A percentile compares a stretch with the other conserved stretches of the same genome.
These are phyloP conservation scores for Tulasnella sp. DNA, from an alignment of 768 basidiomycete species.

Conservation along the genomic window DNA sequence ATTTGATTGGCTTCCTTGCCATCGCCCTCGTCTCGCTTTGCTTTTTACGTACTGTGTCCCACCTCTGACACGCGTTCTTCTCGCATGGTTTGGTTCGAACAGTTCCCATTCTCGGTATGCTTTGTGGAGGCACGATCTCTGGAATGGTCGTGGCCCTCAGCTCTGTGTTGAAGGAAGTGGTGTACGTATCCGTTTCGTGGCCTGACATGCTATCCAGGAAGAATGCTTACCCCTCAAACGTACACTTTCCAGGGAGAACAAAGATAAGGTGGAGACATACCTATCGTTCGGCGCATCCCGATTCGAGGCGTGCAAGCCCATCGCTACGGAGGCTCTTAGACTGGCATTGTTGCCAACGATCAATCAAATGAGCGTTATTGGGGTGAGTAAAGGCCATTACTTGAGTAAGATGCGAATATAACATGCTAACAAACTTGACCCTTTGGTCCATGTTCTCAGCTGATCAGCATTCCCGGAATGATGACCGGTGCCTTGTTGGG, in stretches of 20 bases:
- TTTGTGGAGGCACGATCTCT: slow-evolving; percentile 69
- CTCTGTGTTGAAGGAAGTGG: slow-evolving; percentile 63
- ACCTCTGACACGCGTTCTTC: neutral
- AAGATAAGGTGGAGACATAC: slow-evolving; percentile 76
- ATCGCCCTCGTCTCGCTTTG: too few relatives aligned
- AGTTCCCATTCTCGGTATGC: slow-evolving; percentile 83
- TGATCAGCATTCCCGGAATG: slow-evolving; percentile 42
- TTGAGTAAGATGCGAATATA: neutral
- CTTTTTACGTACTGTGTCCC: too few relatives aligned
- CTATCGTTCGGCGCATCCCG: slow-evolving; percentile 78
- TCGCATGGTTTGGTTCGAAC: neutral
- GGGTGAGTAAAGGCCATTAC: slow-evolving; percentile 27
- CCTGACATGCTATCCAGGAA: neutral
- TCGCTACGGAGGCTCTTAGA: slow-evolving; percentile 67
- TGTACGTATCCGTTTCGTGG: too few relatives aligned
- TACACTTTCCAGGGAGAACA: slow-evolving; percentile 47
- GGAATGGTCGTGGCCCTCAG: slow-evolving; percentile 60
- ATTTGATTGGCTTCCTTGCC: too few relatives aligned
- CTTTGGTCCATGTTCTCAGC: neutral
- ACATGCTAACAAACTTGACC: neutral
- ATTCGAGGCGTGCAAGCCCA: slow-evolving; percentile 70
- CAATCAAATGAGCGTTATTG: slow-evolving; percentile 60
- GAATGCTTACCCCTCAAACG: too few relatives aligned
- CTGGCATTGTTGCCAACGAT: slow-evolving; percentile 71
- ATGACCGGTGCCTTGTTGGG: slow-evolving; percentile 89